phyloP scores from a whole-genome alignment of 129 eudicot species.

The Gnaphalium uliginosum region DNA sequence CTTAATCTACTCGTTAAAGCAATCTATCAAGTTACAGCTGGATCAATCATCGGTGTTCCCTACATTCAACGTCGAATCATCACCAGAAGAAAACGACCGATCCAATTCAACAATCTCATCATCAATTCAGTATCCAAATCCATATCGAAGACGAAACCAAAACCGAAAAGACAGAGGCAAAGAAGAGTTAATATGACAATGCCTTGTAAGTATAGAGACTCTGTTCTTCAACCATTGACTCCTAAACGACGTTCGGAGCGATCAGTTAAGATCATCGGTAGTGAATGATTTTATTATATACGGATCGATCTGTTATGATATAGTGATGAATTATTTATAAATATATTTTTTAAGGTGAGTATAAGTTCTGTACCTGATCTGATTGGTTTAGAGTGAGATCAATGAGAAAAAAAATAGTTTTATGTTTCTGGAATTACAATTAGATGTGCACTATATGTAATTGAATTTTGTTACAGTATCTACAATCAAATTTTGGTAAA shows the following conservation, averaged over 20 bases:
- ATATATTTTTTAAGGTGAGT: background rate
- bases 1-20: conserved; percentile 79
- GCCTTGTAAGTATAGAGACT: conserved; percentile 48
- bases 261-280: conserved; percentile 5
- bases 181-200: conserved; percentile 34
- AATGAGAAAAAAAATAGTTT: conserved; percentile 11
- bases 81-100: conserved; percentile 37
- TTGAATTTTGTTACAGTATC: conserved; percentile 7
- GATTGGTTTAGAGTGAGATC: conserved; percentile 14
- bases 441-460: conserved; percentile 8
- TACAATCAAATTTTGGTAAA: background rate
- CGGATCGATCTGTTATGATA: conserved; percentile 22
- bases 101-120: conserved; percentile 39
- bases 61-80: conserved; percentile 55
- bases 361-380: conserved; percentile 29
- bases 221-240: conserved; percentile 45
- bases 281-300: conserved; percentile 17
- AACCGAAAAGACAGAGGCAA: conserved; percentile 26
- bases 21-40: conserved; percentile 61
- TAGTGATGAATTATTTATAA: conserved; percentile 17
- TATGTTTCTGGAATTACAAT: conserved; percentile 14
- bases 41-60: conserved; percentile 69
- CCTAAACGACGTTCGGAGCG: conserved; percentile 30
- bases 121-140: conserved; percentile 12
- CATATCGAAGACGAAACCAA: conserved; percentile 9